Evolutionary conservation across 805 yeast species (phyloP), one percentile per base, ranked within the genome.

Genomic region (Vanderwaltozyma tropicalis): DNA sequence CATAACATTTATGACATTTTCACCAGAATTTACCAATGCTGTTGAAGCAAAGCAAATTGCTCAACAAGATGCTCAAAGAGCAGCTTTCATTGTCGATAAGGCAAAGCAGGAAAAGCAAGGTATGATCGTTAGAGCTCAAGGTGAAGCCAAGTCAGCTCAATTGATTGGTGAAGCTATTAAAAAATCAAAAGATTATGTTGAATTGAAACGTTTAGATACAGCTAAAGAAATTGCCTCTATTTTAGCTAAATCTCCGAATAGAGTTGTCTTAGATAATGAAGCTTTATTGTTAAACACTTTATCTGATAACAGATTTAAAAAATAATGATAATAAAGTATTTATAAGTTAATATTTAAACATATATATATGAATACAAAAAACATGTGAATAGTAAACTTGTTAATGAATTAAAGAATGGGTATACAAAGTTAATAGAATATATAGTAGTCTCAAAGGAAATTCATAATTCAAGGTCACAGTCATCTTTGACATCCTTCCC

Each of bases 1-100:
- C 6, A 75, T 92, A 55, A 92, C 98, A 2, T 86, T 68, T 52
- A 92, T 92, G 97, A 85, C 96, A 1, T 92, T 92, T 62, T 83
- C 95, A 3, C 98, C 98, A 21, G 98, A 92, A 63, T 92, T 92
- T 62, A 88, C 97, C 30, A 78, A 82, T 32, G 97, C 97, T 4
- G 98, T 92, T 39, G 98, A 92, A 67, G 95, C 96, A 41, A 92
- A 92, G 66, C 98, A 92, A 69, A 92, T 92, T 64, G 97, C 98
- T 21, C 98, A 92, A 64, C 98, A 92, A 69, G 98, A 92, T 60
- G 97, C 98, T 16, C 96, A 92, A 66, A 80, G 95, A 62, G 97
- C 98, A 8, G 96, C 97, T 0, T 92, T 88, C 50, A 71, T 92
- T 31, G 98, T 92, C 37, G 98, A 92, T 62, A 85, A 87, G 60